Conservation (phyloP, 2,329 filamentous ascomycete species). For the Tolypocladium inflatum region DNA sequence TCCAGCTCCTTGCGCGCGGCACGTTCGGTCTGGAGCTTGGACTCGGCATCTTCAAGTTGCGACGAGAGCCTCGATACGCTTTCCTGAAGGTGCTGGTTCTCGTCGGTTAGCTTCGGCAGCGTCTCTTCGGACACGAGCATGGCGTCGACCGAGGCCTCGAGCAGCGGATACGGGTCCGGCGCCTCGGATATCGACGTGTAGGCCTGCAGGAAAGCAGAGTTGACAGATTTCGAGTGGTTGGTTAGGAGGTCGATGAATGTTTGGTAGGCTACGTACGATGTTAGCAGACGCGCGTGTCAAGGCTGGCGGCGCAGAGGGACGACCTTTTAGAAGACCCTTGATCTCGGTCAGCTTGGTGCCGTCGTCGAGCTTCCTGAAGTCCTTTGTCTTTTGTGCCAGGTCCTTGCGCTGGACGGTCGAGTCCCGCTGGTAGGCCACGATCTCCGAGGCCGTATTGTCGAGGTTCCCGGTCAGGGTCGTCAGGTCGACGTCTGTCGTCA, state of each 20-base stretch:
- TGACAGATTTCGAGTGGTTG: constrained; percentile 90
- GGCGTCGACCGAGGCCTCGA: constrained; percentile 93
- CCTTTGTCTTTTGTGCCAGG: constrained; percentile 96
- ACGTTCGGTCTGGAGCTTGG: constrained; percentile 69
- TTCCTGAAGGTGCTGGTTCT: constrained; percentile 80
- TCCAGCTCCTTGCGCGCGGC: constrained; percentile 65
- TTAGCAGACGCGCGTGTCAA: constrained; percentile 8
- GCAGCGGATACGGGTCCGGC: constrained; percentile 88
- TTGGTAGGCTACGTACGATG: constrained; percentile 64
- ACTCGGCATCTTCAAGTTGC: constrained; percentile 77
- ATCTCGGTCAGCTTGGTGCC: constrained; percentile 76
- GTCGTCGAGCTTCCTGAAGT: constrained; percentile 92
- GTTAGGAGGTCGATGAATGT: constrained; percentile 94
- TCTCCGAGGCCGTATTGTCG: constrained; percentile 89
- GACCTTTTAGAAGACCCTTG: constrained; percentile 82
- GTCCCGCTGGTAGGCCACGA: constrained; percentile 86
- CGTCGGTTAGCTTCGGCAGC: constrained; percentile 76
- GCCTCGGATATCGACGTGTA: constrained; percentile 93
- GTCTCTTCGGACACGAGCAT: constrained; percentile 89
- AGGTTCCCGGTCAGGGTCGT: constrained; percentile 74
- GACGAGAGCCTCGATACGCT: constrained; percentile 65
- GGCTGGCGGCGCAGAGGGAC: neutral
- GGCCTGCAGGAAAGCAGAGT: constrained; percentile 83
- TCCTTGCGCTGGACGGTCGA: constrained; percentile 96
- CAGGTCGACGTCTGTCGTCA: constrained; percentile 67